Evolutionary conservation across 2,329 filamentous ascomycete species (phyloP), one percentile per base, ranked within the genome.

Genomic region (Pseudogymnoascus sp.): DNA sequence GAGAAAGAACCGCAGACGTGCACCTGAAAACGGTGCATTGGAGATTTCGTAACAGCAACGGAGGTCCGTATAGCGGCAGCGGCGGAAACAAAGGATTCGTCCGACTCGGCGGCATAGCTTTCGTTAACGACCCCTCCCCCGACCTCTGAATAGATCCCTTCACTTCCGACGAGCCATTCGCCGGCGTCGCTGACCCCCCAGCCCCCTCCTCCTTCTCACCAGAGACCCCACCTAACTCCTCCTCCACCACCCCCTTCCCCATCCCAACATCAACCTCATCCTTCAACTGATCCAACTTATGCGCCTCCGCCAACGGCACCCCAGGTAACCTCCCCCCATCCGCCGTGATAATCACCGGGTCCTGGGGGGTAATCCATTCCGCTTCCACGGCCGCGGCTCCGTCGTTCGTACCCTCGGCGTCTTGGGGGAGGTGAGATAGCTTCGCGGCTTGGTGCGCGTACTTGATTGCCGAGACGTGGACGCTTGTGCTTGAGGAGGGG

Each of bases 71-170:
- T 0, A 91, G 78, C 0, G 92, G 92, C 7, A 96, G 75, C 1
- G 91, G 90, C 5, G 92, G 92, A 68, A 97, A 97, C 4, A 96
- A 77, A 2, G 90, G 89, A 68, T 93, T 87, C 1, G 90, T 93
- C 67, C 85, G 82, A 6, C 86, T 86, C 1, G 86, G 85, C 0
- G 88, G 86, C 76, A 80, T 81, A 12, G 80, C 72, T 64, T 73
- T 76, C 47, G 75, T 74, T 16, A 84, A 68, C 14, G 79, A 79
- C 11, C 75, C 78, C 23, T 79, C 80, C 36, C 79, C 77, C 3
- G 80, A 77, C 63, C 78, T 78, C 65, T 80, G 73, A 63, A 77
- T 68, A 29, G 72, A 71, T 62, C 73, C 75, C 63, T 78, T 75
- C 29, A 71, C 66, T 18, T 68, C 45, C n/a, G 29, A 64, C 62